phyloP scores from a whole-genome alignment of 306 rosid species.

The Cucurbita ficifolia region DNA sequence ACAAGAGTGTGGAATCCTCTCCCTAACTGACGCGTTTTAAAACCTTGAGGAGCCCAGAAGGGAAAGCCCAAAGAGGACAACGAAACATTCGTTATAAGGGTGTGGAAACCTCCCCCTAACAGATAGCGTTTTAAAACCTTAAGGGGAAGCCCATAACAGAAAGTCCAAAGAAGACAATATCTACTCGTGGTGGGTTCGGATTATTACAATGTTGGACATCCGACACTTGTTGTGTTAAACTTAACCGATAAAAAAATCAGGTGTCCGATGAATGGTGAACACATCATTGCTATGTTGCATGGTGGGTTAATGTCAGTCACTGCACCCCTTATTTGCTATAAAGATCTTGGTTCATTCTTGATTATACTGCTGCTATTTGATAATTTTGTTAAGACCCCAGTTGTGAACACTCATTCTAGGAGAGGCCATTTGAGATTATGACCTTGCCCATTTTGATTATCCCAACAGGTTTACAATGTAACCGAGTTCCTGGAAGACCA shows the following conservation, averaged over 20 bases:
- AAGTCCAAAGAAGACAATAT: too few relatives aligned
- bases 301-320: background rate
- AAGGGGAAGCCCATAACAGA: too few relatives aligned
- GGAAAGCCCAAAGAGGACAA: too few relatives aligned
- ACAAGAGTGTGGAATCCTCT: too few relatives aligned
- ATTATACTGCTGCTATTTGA: background rate
- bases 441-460: background rate
- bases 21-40: too few relatives aligned
- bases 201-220: background rate
- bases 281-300: background rate
- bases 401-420: too few relatives aligned
- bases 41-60: too few relatives aligned
- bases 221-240: background rate
- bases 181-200: too few relatives aligned
- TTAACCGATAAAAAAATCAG: background rate
- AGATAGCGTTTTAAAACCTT: too few relatives aligned
- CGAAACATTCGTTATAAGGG: too few relatives aligned
- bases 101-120: too few relatives aligned
- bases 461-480: constrained; percentile 35
- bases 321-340: background rate
- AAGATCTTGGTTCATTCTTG: background rate
- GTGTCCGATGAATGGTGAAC: background rate
- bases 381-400: too few relatives aligned
- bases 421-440: background rate
- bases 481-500: constrained; percentile 40